Conservation (phyloP, 805 yeast genomes). For the Wickerhamiella hasegawae region DNA sequence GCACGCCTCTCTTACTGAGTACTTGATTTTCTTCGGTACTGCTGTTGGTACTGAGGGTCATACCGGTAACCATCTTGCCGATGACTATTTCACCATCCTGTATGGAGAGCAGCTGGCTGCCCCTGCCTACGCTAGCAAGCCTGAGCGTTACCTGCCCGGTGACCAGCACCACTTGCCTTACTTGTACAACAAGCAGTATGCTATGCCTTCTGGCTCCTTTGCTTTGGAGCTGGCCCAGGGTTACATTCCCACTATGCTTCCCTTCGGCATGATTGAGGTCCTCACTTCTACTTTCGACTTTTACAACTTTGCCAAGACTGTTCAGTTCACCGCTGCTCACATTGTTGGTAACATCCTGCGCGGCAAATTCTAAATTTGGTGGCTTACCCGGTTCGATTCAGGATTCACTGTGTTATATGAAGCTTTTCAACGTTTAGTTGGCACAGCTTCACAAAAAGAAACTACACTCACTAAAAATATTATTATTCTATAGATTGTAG, state of each 20-base stretch:
- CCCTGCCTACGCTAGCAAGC: constrained; percentile 39
- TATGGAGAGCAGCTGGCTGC: constrained; percentile 68
- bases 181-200: constrained; percentile 69
- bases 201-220: constrained; percentile 67
- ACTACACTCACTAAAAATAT: too few relatives aligned
- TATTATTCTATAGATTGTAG: too few relatives aligned
- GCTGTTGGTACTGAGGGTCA: constrained; percentile 95
- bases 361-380: constrained; percentile 62
- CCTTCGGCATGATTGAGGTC: constrained; percentile 80
- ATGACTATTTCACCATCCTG: constrained; percentile 87
- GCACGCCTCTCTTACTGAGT: constrained; percentile 90
- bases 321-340: constrained; percentile 57
- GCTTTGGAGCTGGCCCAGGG: constrained; percentile 97
- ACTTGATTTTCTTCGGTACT: constrained; percentile 82
- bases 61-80: constrained; percentile 90
- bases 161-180: constrained; percentile 63
- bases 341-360: constrained; percentile 50
- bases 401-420: too few relatives aligned
- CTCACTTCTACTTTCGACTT: constrained; percentile 69
- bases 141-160: constrained; percentile 74
- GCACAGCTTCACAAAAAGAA: too few relatives aligned
- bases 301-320: constrained; percentile 51
- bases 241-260: constrained; percentile 96
- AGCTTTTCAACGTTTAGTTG: too few relatives aligned
- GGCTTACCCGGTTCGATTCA: too few relatives aligned